Base-by-base conservation (phyloP, 2,329 filamentous ascomycete species). In the Paecilomyces sp. region DNA sequence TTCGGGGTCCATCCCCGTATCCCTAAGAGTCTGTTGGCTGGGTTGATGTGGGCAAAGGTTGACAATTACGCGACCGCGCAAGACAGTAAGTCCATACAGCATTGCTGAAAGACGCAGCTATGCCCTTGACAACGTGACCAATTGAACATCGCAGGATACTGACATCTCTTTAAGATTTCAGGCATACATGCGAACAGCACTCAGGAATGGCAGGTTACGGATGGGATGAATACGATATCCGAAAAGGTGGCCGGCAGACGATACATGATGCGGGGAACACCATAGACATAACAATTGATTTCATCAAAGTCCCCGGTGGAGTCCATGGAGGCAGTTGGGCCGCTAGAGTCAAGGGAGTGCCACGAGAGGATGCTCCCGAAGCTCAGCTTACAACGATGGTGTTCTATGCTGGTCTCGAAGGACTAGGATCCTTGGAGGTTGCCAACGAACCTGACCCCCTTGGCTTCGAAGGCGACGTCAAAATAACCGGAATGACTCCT, bases 201-300 rank as follows among this genome's bases (percentile, higher is more conserved):
- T 91, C 95, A 73, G 89, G 89, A 65, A 96, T 99, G 83, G 89
- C 86, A 55, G 93, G 93, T 59, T 99, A 99, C 74, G 94, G 94
- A 63, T 99, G 94, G 94, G 92, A 97, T 69, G 91, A 96, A 73
- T 99, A 95, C 74, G 94, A 99, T 76, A 88, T 92, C 24, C 84
- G 94, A 60, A 88, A 83, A 59, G 94, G 94, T 63, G 94, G 94
- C 59, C 82, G 90, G 24, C 91, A 99, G 76, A 90, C 89, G 0
- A 93, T 99, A 61, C 91, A 95, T 71, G 94, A 99, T 74, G 87
- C 88, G 58, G 88, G 85, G 55, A 99, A 99, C 76, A 85, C 84
- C 60, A 83, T 99, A 65, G 92, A 97, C 76, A 84, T 99, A 63
- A 95, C 90, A 8, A 97, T 93, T 52, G 90, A 91, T 57, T 97